Percentiles rank a stretch among this genome's conserved stretches.
phyloP scores from a whole-genome alignment of 2,329 filamentous ascomycete genomes.

The Penicillium sp. region DNA sequence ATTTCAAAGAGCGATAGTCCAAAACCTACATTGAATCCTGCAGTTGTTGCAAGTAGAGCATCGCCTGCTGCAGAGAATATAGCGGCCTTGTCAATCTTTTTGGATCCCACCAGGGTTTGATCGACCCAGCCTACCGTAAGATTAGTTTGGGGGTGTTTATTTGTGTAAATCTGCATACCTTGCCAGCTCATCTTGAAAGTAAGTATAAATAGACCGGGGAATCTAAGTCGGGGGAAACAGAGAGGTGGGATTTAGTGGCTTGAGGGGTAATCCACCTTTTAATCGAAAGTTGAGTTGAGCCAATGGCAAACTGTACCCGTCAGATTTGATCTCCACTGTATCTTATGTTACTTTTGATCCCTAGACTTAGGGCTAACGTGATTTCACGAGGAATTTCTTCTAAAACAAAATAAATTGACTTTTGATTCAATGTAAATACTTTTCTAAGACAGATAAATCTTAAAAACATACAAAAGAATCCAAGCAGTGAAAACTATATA shows the following conservation, averaged over 20 bases:
- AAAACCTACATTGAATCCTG: neutral
- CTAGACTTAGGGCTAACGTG: neutral
- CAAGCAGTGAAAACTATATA: conserved; percentile 15
- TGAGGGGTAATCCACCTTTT: neutral
- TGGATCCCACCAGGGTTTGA: neutral
- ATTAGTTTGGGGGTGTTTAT: neutral
- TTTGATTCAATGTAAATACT: neutral
- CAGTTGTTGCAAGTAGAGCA: neutral
- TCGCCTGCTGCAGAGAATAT: neutral
- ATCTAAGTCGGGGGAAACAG: neutral
- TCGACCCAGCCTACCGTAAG: neutral
- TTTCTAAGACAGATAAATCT: neutral
- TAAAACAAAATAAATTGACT: neutral
- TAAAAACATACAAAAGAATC: neutral
- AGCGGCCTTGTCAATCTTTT: neutral
- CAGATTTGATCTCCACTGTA: neutral
- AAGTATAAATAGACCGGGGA: neutral
- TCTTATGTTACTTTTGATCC: too few species aligned
- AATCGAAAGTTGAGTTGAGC: neutral
- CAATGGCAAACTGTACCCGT: neutral
- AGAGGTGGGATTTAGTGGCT: neutral
- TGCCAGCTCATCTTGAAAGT: neutral
- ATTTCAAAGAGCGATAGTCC: neutral
- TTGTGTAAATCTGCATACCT: neutral
- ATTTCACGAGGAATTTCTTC: neutral